Evolutionary conservation across 768 basidiomycete species (phyloP).

Genomic region (Phanerodontia chrysosporium): DNA sequence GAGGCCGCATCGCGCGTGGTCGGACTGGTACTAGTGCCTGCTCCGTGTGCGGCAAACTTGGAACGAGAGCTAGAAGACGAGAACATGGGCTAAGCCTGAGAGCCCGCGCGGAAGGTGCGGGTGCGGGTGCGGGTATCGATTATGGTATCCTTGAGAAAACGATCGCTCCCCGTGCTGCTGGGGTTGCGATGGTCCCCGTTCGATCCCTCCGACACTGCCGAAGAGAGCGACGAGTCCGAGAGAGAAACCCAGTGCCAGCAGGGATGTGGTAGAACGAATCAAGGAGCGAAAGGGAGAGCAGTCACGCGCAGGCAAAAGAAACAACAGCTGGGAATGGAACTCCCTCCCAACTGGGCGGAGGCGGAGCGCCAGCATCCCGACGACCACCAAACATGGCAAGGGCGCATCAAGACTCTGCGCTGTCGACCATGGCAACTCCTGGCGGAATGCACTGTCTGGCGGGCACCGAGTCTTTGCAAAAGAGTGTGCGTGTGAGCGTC

Average conservation of each 20-base stretch:
- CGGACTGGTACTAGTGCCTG: neutral
- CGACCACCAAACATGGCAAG: no score
- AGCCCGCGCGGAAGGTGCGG: neutral
- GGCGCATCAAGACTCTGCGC: no score
- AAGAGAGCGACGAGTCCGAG: neutral
- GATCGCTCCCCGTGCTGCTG: neutral
- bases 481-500: no score
- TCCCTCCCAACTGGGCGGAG: neutral
- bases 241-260: neutral
- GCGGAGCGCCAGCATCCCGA: neutral
- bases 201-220: neutral
- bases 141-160: conserved; percentile 1
- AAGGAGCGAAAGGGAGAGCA: neutral
- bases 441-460: no score
- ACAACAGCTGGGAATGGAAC: neutral
- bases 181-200: neutral
- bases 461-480: no score
- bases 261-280: neutral
- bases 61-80: neutral
- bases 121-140: neutral
- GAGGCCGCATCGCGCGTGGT: neutral
- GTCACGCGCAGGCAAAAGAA: neutral
- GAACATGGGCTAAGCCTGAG: neutral
- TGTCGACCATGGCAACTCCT: no score
- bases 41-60: neutral